Conservation (phyloP, 192 early-diverging fungal species). For the Coemansia javaensis region DNA sequence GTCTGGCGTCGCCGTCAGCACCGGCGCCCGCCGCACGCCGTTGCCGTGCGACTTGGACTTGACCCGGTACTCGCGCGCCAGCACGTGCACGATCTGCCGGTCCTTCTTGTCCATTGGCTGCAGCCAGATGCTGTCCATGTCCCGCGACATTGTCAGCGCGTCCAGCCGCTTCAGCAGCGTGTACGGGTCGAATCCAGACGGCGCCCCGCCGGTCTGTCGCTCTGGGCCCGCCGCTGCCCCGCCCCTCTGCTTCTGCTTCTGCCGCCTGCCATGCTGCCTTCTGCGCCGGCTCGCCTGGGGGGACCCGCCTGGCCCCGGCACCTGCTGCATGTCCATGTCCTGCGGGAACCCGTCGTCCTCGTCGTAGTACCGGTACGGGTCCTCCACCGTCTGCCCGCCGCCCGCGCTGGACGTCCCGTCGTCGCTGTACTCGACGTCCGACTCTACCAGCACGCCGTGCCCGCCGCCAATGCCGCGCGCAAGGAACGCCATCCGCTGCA, state of each 20-base stretch:
- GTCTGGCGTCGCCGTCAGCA: conserved; percentile 25
- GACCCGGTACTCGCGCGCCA: conserved; percentile 38
- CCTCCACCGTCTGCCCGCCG: background rate
- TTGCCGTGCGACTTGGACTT: conserved; percentile 47
- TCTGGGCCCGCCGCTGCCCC: background rate
- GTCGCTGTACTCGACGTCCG: conserved; percentile 2
- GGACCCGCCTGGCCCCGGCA: conserved; percentile 8
- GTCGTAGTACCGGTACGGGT: conserved; percentile 2
- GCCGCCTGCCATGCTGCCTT: conserved; percentile 5
- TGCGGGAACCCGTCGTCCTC: conserved; percentile 36
- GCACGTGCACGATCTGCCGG: conserved; percentile 40
- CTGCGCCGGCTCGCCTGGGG: no score
- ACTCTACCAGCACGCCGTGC: conserved; percentile 4
- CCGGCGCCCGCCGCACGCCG: conserved; percentile 19
- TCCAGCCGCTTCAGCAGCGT: conserved; percentile 30
- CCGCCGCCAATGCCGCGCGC: conserved; percentile 24
- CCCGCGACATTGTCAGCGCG: conserved; percentile 14
- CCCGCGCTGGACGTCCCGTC: no score
- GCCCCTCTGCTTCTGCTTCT: conserved; percentile 2
- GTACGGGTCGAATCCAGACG: conserved; percentile 32
- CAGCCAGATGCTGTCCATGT: conserved; percentile 41
- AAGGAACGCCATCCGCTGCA: conserved; percentile 6
- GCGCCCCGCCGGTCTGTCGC: conserved; percentile 1
- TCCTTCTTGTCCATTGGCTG: conserved; percentile 45
- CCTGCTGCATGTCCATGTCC: conserved; percentile 19